Evolutionary conservation across 1,284 basidiomycete genomes (phyloP).

Genomic region (Malassezia brasiliensis): DNA sequence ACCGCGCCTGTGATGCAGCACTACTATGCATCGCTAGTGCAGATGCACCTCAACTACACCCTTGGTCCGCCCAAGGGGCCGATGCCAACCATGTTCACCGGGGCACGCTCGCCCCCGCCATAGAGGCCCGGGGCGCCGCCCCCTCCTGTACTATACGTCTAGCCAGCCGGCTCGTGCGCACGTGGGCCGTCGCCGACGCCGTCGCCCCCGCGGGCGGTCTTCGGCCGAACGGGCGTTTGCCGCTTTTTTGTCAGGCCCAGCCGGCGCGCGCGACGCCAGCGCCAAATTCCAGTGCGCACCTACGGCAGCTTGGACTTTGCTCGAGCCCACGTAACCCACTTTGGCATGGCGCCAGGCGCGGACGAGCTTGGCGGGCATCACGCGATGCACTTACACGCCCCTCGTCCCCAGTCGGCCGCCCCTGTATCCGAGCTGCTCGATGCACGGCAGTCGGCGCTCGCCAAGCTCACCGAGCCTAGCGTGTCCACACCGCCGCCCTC

Average conservation of each 20-base stretch:
- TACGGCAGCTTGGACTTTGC: no score
- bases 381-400: background rate
- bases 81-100: slow-evolving; percentile 11
- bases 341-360: background rate
- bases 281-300: no score
- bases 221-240: no score
- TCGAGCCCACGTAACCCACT: background rate
- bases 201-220: no score
- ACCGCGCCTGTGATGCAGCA: slow-evolving; percentile 37
- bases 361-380: background rate
- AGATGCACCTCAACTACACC: slow-evolving; percentile 27
- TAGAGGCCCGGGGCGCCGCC: background rate
- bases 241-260: no score
- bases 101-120: background rate
- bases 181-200: no score
- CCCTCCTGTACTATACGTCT: background rate
- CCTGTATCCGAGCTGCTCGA: background rate
- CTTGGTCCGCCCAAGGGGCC: slow-evolving; percentile 8
- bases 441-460: slow-evolving; percentile 5
- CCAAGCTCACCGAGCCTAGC: slow-evolving; percentile 1
- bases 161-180: background rate
- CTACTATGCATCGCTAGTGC: slow-evolving; percentile 42
- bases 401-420: background rate
- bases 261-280: no score
- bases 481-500: background rate